Base-by-base conservation (phyloP, 495 filamentous ascomycete genomes). In the Trichoderma asperelloides region DNA sequence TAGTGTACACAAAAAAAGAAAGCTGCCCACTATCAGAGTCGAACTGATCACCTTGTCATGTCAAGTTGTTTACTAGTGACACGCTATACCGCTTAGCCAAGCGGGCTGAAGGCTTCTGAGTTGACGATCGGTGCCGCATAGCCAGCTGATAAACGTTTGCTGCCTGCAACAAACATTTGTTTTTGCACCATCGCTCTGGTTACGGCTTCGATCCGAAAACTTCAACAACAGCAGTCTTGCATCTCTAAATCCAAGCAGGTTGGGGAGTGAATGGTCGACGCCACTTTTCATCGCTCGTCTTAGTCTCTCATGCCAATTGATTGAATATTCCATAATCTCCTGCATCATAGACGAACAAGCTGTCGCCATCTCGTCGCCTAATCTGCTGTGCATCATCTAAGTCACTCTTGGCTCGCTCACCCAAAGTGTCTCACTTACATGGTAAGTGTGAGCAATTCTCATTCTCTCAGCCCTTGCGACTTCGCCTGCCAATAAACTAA, bases 31-130 rank as follows among this genome's bases (percentile, higher is more conserved):
- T 60, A 60, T 60, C 55, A 60, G 55, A 60, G 55, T 60, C 55
- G 55, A 60, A 60, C 55, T 60, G 55, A 60, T 60, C 55, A 60
- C 55, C 55, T 60, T 60, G 55, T 60, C 55, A 60, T 60, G 55
- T 60, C 55, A 60, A 60, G 49, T 57, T 8, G 27, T 15, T 57
- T 60, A 60, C 55, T 60, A 60, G 55, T 60, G 55, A 60, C 55
- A 60, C 55, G 55, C 55, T 60, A 60, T 60, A 60, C 55, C 55
- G 55, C 55, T 60, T 60, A 60, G 55, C 55, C 55, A 60, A 60
- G 55, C 55, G 55, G 55, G 55, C 55, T 8, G n/a, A 18, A 9
- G 30, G 47, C n/a, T 25, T 1, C 8, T 51, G 28, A 30, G 25
- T 33, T 60, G 55, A 28, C 12, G 55, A 18, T 30, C 25, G 23